A percentile compares a stretch with the other conserved stretches of the same genome.
Evolutionary conservation across 169 alveolate genomes (phyloP).

Genomic region (Ichthyophthirius multifiliis): DNA sequence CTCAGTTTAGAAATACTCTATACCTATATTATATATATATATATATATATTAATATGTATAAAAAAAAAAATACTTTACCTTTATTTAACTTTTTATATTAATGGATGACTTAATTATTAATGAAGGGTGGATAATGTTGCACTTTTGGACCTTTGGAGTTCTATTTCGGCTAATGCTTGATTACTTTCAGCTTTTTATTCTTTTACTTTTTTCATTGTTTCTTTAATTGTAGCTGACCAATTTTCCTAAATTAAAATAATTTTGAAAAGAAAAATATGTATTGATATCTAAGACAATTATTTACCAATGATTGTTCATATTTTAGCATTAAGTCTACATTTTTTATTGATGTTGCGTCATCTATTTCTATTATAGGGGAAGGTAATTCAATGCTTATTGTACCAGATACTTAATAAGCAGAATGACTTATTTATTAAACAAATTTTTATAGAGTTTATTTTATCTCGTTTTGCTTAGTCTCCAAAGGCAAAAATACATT

Average conservation of each 20-base stretch:
- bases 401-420: constrained; percentile 29
- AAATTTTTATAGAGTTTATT: constrained; percentile 5
- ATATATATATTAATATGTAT: neutral
- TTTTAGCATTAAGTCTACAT: constrained; percentile 16
- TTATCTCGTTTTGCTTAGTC: neutral
- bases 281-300: constrained; percentile 6
- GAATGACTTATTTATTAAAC: neutral
- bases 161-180: constrained; percentile 24
- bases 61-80: neutral
- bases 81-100: neutral
- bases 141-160: constrained; percentile 9
- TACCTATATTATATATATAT: neutral
- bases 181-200: neutral
- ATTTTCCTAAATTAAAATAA: neutral
- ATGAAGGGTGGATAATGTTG: neutral
- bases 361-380: constrained; percentile 8
- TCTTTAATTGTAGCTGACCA: constrained; percentile 14
- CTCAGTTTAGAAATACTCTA: neutral
- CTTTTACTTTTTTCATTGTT: constrained; percentile 7
- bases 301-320: constrained; percentile 38
- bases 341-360: constrained; percentile 23
- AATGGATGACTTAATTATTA: neutral
- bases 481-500: neutral
- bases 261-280: neutral
- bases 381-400: constrained; percentile 35